Conservation (phyloP, 257 asterid species). For the Capsicum chinense region DNA sequence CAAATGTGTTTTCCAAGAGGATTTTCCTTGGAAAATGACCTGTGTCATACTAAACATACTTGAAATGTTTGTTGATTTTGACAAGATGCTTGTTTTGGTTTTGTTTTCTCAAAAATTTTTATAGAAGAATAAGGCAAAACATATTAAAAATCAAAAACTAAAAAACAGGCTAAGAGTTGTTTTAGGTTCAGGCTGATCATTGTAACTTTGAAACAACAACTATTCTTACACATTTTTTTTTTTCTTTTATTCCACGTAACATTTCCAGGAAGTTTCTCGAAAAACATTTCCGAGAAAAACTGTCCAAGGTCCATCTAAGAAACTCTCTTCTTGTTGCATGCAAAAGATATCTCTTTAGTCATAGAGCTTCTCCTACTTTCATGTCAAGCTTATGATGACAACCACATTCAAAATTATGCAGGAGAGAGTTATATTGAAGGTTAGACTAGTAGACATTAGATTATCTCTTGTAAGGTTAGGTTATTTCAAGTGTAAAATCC, state of each 20-base stretch:
- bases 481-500: constrained; percentile 1
- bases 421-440: constrained; percentile 2
- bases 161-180: not conserved
- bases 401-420: not conserved
- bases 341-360: constrained; percentile 2
- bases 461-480: not conserved
- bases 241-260: not conserved
- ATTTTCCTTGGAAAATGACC: constrained; percentile 17
- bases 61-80: not conserved
- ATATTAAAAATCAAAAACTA: not conserved
- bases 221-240: not conserved
- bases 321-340: constrained; percentile 8
- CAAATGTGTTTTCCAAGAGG: not conserved
- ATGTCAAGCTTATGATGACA: constrained; percentile 17
- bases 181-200: not conserved
- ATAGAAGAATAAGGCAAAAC: not conserved
- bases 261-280: not conserved
- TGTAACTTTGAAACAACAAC: not conserved
- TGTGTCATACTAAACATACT: constrained; percentile 6
- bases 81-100: constrained; percentile 8
- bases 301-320: constrained; percentile 13
- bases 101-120: not conserved
- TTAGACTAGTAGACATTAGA: not conserved
- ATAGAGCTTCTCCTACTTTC: constrained; percentile 17
- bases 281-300: not conserved